Conservation (phyloP, 75 land plant species). For the Adiantum capillusveneris region DNA sequence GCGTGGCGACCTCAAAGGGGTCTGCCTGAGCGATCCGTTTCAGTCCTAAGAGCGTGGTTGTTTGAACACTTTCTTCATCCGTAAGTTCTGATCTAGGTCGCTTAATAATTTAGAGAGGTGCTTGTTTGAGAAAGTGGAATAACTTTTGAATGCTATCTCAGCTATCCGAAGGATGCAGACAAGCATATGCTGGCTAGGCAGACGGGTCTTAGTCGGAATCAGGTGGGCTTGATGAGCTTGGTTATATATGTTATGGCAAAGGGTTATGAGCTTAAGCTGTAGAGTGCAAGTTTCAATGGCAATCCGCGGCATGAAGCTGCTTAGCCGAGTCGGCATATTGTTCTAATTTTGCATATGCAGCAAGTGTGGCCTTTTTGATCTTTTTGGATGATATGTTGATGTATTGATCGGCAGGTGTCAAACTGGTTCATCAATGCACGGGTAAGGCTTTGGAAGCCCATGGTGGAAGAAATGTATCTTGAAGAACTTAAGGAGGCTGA, state of each 20-base stretch:
- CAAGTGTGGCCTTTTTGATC: too few relatives aligned
- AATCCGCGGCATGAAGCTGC: too few relatives aligned
- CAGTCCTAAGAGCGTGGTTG: constrained; percentile 65
- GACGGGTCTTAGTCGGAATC: constrained; percentile 85
- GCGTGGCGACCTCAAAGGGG: constrained; percentile 76
- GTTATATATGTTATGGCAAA: background rate
- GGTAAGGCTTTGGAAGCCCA: constrained; percentile 84
- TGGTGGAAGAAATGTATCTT: constrained; percentile 79
- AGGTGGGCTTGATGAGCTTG: constrained; percentile 32
- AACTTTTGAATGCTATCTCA: constrained; percentile 15
- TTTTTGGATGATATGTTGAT: too few relatives aligned
- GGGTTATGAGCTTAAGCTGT: too few relatives aligned
- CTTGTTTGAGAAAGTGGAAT: background rate
- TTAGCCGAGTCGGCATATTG: too few relatives aligned
- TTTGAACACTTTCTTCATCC: constrained; percentile 78
- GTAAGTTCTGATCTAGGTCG: constrained; percentile 29
- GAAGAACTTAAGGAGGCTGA: constrained; percentile 32
- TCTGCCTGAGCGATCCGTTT: constrained; percentile 65
- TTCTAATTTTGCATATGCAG: background rate
- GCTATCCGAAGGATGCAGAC: constrained; percentile 92
- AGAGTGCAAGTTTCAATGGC: too few relatives aligned
- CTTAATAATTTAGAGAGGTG: background rate
- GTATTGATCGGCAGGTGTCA: constrained; percentile 44
- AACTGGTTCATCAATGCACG: constrained; percentile 91
- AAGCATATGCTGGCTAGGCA: constrained; percentile 85